Evolutionary conservation across 2,329 filamentous ascomycete species (phyloP), one percentile per base, ranked within the genome.

Genomic region (Ophiostoma ips): DNA sequence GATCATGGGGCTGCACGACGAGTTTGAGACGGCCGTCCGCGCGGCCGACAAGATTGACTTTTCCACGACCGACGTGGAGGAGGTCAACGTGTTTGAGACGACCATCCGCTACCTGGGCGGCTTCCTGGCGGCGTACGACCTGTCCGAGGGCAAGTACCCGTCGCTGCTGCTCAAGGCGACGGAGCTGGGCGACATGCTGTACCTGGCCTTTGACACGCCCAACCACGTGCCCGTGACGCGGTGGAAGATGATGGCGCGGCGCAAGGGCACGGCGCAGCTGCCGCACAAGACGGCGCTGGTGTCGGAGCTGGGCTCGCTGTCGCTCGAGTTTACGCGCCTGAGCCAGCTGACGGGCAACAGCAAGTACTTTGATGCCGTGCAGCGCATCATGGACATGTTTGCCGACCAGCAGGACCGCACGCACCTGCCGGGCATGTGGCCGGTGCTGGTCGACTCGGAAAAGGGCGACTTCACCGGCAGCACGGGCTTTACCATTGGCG

Each of bases 31-130:
- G 54, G 81, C 81, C 2, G 76, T 82, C 2, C 65, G 69, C 48
- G 76, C 75, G 1, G 72, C 78, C 3, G 66, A 72, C 10, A 57
- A 58, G 55, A 77, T 86, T 48, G 78, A 83, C 60, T 48, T 84
- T 59, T 30, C 21, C 34, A 31, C 15, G 7, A 75, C 76, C 0
- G 62, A 63, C 8, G 57, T 63, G 15, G 8, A 19, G 15, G 46
- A 48, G 16, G 28, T 48, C 28, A 48, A 48, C n/a, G 67, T 84
- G 0, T 85, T 85, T 53, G 82, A 86, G 63, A 84, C 79, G 1
- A 83, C 74, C 11, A 84, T 85, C 52, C 74, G 82, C 38, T 85
- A 85, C 59, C 70, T 86, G 0, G 82, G 82, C 12, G 81, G 82
- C 1, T 71, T 85, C 49, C 59, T 86, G 50, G 74, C 76, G 13